Base-by-base conservation (phyloP, 805 yeast species). In the Metahyphopichia silvanorum region DNA sequence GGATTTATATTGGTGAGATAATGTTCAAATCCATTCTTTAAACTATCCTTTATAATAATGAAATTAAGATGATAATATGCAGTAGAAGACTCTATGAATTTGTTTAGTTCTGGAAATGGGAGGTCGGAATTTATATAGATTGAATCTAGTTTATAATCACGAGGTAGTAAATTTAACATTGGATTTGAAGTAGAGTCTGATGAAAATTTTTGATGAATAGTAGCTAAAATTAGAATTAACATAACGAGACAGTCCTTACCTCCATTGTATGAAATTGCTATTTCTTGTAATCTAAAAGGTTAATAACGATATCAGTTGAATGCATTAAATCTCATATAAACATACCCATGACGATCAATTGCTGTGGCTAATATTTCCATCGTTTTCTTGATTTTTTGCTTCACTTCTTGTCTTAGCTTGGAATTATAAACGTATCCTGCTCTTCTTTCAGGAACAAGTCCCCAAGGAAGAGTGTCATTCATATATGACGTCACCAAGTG, bases 181-280 rank as follows among this genome's bases (percentile, higher is more conserved):
- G 39, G 27, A 16, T 43, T 38, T 3, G 40, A 31, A 15, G 40
- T 21, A 23, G 45, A 30, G 27, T 31, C 30, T 25, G 39, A 50
- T 5, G 29, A 21, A 35, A 40, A 43, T 37, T 49, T 57, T 13
- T 49, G 43, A 42, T 63, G 61, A 13, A 66, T 34, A 58, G 63
- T 76, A 2, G 93, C 81, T 32, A 89, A 60, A 33, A 86, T 77
- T 4, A 93, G 51, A 11, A 87, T 65, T 34, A 93, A 69, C 82
- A 91, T 78, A 20, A 89, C 97, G 29, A 89, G 74, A 49, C 98
- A 93, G 60, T 93, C 98, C 52, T 93, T 93, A 2, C 98, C 98
- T 8, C 98, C 98, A 53, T 93, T 93, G 57, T 83, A 93, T 2
- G 95, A 84, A 10, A 93, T 68, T 0, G 97, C 82, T 3, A 85